Evolutionary conservation across 352 stramenopile species (phyloP), one percentile per base, ranked within the genome.

Genomic region (Phytophthora citricola): DNA sequence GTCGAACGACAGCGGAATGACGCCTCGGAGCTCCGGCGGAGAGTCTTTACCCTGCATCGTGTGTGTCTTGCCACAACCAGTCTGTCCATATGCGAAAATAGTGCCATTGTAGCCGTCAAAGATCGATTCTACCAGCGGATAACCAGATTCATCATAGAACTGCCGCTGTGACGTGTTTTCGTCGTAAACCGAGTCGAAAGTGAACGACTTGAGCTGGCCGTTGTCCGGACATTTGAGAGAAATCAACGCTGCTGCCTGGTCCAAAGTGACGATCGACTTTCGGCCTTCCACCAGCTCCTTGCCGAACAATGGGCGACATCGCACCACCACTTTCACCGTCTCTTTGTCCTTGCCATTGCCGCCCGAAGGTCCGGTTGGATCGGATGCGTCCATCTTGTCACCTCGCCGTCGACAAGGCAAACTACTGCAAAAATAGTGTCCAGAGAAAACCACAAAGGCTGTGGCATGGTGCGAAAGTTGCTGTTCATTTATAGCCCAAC

Each of bases 31-130:
- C 58, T 95, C 87, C 2, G 83, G 74, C 14, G 87, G 87, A 0
- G 60, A 85, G 46, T 92, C 84, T 59, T 91, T 87, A 15, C 85
- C 88, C 61, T 94, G 83, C 88, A 96, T 94, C 27, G 84, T 94
- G 53, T 94, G 87, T 2, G 87, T 94, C 62, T 95, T 95, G 26
- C 87, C 88, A 62, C 83, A 94, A 0, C 88, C 88, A 2, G 88
- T 95, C 60, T 95, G 88, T 22, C 88, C 91, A 53, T 97, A 97
- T 1, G 91, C 90, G 68, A 97, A 97, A 50, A 97, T 97, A 5
- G 91, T 97, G 47, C 91, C 91, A 51, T 97, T 97, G 68, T 95
- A 97, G 39, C 91, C 91, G 49, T 94, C 84, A 47, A 97, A 92
- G 50, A 97, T 92, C 63, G 87, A 97, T 54, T 97, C 91, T 5